Conservation (phyloP, 2,329 filamentous ascomycete species). For the Paecilomyces sp. region DNA sequence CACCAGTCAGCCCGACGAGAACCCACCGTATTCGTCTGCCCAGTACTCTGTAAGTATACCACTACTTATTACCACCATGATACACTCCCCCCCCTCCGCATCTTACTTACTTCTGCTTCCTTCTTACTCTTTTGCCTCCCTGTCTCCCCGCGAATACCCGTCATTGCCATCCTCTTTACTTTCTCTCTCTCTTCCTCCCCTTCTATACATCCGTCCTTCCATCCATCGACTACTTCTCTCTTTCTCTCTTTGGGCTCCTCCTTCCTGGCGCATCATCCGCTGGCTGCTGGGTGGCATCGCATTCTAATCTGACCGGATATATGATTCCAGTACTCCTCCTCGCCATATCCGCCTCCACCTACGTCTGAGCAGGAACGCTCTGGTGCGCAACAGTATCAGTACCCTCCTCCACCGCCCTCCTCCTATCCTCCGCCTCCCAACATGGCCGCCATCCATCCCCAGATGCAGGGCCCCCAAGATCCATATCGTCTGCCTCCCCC, state of each 20-base stretch:
- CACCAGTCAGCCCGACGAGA: slow-evolving; percentile 30
- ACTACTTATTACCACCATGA: neutral
- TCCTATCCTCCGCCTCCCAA: slow-evolving; percentile 29
- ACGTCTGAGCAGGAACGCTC: slow-evolving; percentile 5
- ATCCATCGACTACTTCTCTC: neutral
- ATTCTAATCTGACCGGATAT: neutral
- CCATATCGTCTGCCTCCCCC: slow-evolving; percentile 38
- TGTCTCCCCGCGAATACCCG: neutral
- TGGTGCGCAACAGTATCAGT: slow-evolving; percentile 18
- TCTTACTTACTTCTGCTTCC: slow-evolving; percentile 8
- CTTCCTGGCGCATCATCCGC: slow-evolving; percentile 1
- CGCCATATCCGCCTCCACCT: slow-evolving; percentile 22
- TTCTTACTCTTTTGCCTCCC: neutral
- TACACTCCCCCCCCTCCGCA: neutral
- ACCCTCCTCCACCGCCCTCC: slow-evolving; percentile 23
- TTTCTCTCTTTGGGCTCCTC: neutral
- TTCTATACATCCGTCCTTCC: no score
- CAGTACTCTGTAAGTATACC: slow-evolving; percentile 33
- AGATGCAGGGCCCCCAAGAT: slow-evolving; percentile 34
- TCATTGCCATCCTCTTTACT: neutral
- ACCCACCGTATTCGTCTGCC: slow-evolving; percentile 27
- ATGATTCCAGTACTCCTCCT: slow-evolving; percentile 21
- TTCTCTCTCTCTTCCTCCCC: neutral
- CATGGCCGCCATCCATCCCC: slow-evolving; percentile 37
- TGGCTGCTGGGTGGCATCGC: neutral